Evolutionary conservation across 768 basidiomycete genomes (phyloP).

Genomic region (Candolleomyces efflorescens): DNA sequence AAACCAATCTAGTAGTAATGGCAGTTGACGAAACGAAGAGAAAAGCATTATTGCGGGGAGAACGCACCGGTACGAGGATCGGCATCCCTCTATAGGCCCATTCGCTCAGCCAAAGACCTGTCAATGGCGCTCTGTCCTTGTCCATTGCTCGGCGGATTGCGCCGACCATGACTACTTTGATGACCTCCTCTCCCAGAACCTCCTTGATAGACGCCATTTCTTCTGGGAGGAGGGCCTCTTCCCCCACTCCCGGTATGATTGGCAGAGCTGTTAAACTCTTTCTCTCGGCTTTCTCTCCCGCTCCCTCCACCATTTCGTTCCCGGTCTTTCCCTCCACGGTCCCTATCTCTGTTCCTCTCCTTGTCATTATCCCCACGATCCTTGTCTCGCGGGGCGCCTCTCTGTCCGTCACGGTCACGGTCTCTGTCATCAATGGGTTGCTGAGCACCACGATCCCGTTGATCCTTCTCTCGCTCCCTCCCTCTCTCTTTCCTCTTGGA

Average conservation of each 20-base stretch:
- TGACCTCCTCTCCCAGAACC: conserved; percentile 26
- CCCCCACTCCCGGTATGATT: conserved; percentile 1
- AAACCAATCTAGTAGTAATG: not conserved
- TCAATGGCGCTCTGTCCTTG: conserved; percentile 31
- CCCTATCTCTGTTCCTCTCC: conserved; percentile 22
- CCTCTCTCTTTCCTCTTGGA: conserved; percentile 23
- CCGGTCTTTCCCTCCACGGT: conserved; percentile 28
- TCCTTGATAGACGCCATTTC: conserved; percentile 13
- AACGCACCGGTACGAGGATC: too few species aligned
- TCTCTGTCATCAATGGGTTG: conserved; percentile 13
- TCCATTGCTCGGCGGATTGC: not conserved
- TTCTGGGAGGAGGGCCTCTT: conserved; percentile 2
- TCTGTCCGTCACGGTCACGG: conserved; percentile 26
- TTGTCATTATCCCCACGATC: not conserved
- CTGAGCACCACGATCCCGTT: not conserved
- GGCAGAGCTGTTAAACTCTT: conserved; percentile 22
- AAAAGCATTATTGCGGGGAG: too few species aligned
- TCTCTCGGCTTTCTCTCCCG: conserved; percentile 21
- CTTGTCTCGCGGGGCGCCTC: not conserved
- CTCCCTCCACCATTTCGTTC: conserved; percentile 17
- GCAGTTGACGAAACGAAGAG: too few species aligned
- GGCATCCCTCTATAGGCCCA: conserved; percentile 56
- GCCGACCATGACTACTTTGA: conserved; percentile 27
- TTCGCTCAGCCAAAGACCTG: conserved; percentile 82
- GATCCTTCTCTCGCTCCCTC: not conserved